A percentile compares a stretch with the other conserved stretches of the same genome.
Evolutionary conservation across 768 basidiomycete genomes (phyloP).

Genomic region (Collybia mongolica): DNA sequence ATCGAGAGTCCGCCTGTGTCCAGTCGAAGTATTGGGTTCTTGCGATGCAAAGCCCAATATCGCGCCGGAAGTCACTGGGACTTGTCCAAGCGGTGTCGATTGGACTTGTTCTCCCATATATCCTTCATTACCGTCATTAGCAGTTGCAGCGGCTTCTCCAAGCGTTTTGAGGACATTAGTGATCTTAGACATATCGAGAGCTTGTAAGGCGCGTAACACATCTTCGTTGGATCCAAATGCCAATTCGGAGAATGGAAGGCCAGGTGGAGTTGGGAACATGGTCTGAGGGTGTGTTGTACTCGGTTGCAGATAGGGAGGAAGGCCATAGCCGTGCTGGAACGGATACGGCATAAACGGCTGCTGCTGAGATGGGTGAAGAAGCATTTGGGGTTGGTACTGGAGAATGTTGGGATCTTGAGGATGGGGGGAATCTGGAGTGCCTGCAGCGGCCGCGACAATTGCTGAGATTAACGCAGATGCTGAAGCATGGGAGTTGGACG

Average conservation of each 20-base stretch:
- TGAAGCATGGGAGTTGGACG: conserved; percentile 42
- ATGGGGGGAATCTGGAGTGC: conserved; percentile 30
- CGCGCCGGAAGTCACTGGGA: conserved; percentile 40
- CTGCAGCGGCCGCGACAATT: conserved; percentile 64
- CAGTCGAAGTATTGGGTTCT: conserved; percentile 15
- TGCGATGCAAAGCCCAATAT: conserved; percentile 40
- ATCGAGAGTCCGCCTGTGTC: conserved; percentile 38
- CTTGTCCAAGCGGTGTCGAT: conserved; percentile 36
- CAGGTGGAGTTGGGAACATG: conserved; percentile 22
- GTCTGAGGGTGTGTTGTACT: conserved; percentile 14
- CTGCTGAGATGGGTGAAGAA: conserved; percentile 30
- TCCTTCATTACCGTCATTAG: conserved; percentile 37
- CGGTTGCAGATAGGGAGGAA: conserved; percentile 17
- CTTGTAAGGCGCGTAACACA: conserved; percentile 69
- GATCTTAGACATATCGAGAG: conserved; percentile 71
- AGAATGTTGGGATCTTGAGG: conserved; percentile 10
- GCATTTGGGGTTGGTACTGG: conserved; percentile 21
- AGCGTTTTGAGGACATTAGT: conserved; percentile 64
- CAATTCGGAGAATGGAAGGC: conserved; percentile 33
- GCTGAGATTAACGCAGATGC: conserved; percentile 62
- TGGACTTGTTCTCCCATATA: conserved; percentile 17
- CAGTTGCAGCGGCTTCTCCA: conserved; percentile 46
- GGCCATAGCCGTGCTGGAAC: conserved; percentile 29
- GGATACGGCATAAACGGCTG: conserved; percentile 29
- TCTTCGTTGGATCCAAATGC: conserved; percentile 65